Base-by-base conservation (phyloP, 1,139 yeast genomes). In the Yamadazyma taylorii region DNA sequence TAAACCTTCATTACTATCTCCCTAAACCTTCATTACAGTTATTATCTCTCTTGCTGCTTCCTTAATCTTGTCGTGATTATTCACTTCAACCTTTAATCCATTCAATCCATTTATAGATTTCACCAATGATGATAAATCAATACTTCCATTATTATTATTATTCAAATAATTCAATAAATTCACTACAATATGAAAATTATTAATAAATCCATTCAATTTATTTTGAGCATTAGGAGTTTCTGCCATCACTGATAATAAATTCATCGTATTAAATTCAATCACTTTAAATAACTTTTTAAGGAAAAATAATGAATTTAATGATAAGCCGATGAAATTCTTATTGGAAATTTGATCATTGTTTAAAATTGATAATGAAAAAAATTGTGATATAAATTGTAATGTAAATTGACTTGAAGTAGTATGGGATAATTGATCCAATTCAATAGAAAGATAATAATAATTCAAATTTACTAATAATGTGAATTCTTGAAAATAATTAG, bases 371-470 rank as follows among this genome's bases (percentile, higher is more conserved):
- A 69, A 55, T 7, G 71, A 58, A 45, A 69, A 69, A 17, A 69
- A 67, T 44, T 66, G 66, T 24, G 70, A 66, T 31, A 69, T 52
- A 41, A 66, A 71, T 41, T 69, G 74, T 21, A 69, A 55, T 4
- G 73, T 63, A 47, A 68, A 69, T 45, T 69, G 75, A 29, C 61
- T 59, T 35, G 66, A 60, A 39, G 67, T 67, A 14, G 64, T 59
- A 3, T 61, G 42, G 2, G 72, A 64, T 4, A 69, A 42, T 47
- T 67, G 73, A 48, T 70, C 76, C 21, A 70, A 44, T 45, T 69
- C 75, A 16, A 69, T 61, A 33, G 63, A 53, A 22, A 69, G 48
- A 43, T 65, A 70, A 46, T 63, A 69, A 46, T 65, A 69, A 47
- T 67, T 59, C 41, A 69, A 46, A 42, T 69, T 66, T 7, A 29